Evolutionary conservation across 140 eudicot species (phyloP), one percentile per base, ranked within the genome.

Genomic region (Anethum foeniculum): DNA sequence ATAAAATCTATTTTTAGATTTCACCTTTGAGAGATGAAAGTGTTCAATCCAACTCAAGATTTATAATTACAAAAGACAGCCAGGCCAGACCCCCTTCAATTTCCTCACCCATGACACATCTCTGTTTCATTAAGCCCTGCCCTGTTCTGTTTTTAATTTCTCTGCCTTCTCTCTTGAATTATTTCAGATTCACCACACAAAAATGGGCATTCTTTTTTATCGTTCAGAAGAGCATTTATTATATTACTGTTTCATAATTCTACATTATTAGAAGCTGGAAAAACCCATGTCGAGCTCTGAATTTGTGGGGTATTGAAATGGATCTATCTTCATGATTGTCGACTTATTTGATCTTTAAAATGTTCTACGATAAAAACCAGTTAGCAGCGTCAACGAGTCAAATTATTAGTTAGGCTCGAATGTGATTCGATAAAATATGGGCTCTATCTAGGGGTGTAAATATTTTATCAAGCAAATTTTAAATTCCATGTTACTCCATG

Each of bases 121-220:
- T 2, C 47, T 72, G 47, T 46, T 19, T 44, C 30, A 44, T 23
- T 12, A 74, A 44, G 47, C 13, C 77, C 39, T 44, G 8, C 7
- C 25, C 77, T 10, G 3, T 14, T 32, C 41, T 6, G 39, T 12
- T 15, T 14, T 12, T 62, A 9, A 62, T 9, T 62, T 23, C 28
- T 3, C 30, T 25, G 10, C 34, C 52, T n/a, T 74, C 77, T 74
- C 77, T 74, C 78, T 43, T 74, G 19, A 74, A 74, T 74, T 74
- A 74, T 74, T 41, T 39, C 39, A 71, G 48, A 71, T 15, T 36
- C 47, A 34, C 27, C 32, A 19, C 47, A 71, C 27, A 38, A 5
- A 74, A 43, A 18, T 10, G 51, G 54, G 9, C 11, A 39, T 43
- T 73, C 25, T 43, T 73, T 39, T 21, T 3, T 39, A 18, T 9